Evolutionary conservation across 495 filamentous ascomycete species (phyloP).

Genomic region (Aspergillus carlsbadensis): DNA sequence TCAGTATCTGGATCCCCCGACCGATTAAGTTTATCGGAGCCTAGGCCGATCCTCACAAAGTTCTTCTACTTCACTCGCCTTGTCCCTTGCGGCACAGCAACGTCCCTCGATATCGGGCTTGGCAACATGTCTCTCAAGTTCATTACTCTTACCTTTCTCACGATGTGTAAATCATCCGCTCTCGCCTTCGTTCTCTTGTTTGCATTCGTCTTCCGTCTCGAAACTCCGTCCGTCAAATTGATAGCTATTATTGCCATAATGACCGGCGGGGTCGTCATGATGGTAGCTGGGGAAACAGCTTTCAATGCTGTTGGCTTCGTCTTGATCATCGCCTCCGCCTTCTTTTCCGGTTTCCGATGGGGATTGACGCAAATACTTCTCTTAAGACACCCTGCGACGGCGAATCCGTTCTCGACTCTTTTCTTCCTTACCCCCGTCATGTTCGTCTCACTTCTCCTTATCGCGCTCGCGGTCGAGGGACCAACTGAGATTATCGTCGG

Average conservation of each 20-base stretch:
- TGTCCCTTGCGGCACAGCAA: slow-evolving; percentile 89
- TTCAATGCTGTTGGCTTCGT: slow-evolving; percentile 88
- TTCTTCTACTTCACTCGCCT: slow-evolving; percentile 91
- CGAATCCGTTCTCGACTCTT: slow-evolving; percentile 94
- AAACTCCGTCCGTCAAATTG: slow-evolving; percentile 80
- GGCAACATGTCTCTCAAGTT: slow-evolving; percentile 95
- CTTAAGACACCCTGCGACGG: slow-evolving; percentile 89
- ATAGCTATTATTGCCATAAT: slow-evolving; percentile 87
- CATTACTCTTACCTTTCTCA: slow-evolving; percentile 96
- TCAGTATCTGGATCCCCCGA: slow-evolving; percentile 53
- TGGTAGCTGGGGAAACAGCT: slow-evolving; percentile 94
- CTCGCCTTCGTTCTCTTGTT: slow-evolving; percentile 94
- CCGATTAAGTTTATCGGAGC: slow-evolving; percentile 37
- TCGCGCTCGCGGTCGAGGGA: slow-evolving; percentile 87
- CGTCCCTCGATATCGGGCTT: slow-evolving; percentile 92
- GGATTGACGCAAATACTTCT: slow-evolving; percentile 94
- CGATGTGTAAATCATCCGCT: slow-evolving; percentile 99
- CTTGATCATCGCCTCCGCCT: slow-evolving; percentile 87
- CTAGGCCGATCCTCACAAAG: slow-evolving; percentile 76
- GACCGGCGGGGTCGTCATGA: slow-evolving; percentile 96
- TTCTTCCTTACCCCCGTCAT: slow-evolving; percentile 97
- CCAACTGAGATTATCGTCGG: slow-evolving; percentile 62
- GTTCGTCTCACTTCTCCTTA: slow-evolving; percentile 77
- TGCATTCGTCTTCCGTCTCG: slow-evolving; percentile 91
- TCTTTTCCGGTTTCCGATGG: slow-evolving; percentile 98